Percentiles rank a stretch among this genome's conserved stretches.
phyloP scores from a whole-genome alignment of 345 rosid genomes.

The Tarenaya hassleriana region DNA sequence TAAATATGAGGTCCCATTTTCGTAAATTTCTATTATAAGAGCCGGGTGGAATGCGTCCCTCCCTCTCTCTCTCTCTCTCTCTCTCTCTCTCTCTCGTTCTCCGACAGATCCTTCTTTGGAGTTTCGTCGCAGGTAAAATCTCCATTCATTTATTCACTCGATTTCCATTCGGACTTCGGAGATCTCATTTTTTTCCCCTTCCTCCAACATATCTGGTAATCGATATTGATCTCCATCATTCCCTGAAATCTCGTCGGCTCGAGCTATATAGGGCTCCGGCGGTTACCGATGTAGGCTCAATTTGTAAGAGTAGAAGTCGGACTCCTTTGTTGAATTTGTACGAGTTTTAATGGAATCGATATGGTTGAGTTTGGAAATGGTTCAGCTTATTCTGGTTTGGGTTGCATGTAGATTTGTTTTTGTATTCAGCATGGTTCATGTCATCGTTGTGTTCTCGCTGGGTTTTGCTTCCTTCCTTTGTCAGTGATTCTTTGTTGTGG shows the following conservation, averaged over 20 bases:
- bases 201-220: conserved; percentile 21
- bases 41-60: conserved; percentile 27
- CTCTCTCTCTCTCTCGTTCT: too few relatives aligned
- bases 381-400: conserved; percentile 15
- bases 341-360: not conserved
- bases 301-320: not conserved
- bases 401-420: too few relatives aligned
- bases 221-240: conserved; percentile 10
- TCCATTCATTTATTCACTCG: conserved; percentile 2
- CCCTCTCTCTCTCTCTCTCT: too few relatives aligned
- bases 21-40: conserved; percentile 23
- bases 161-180: too few relatives aligned
- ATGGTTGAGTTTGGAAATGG: conserved; percentile 1
- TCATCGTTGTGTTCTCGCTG: too few relatives aligned
- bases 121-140: conserved; percentile 24
- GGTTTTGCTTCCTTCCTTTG: too few relatives aligned
- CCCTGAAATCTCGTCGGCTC: not conserved
- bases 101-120: conserved; percentile 23
- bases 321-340: conserved; percentile 4
- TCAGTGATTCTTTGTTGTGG: too few relatives aligned
- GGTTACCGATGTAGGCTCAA: too few relatives aligned
- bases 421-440: not conserved
- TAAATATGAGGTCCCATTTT: too few relatives aligned
- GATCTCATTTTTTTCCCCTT: conserved; percentile 10
- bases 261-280: conserved; percentile 2